Percentiles rank a stretch among this genome's conserved stretches.
Evolutionary conservation across 1,284 basidiomycete genomes (phyloP).

Genomic region (Exobasidium rhododendri): DNA sequence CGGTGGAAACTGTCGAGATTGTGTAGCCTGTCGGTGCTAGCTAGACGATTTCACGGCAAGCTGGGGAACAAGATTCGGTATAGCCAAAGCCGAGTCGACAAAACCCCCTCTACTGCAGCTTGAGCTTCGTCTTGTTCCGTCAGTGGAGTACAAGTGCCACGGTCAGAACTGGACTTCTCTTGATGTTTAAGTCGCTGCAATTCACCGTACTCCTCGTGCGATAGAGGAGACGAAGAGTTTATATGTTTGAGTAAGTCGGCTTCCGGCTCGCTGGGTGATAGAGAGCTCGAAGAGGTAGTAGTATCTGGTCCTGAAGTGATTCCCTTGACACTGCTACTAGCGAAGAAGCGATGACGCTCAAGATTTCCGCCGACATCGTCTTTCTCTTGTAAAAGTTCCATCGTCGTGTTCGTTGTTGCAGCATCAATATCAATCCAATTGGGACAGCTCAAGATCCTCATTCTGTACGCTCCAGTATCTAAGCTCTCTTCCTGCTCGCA

Average conservation of each 20-base stretch:
- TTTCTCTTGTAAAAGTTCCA: neutral
- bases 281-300: neutral
- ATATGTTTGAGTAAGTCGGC: neutral
- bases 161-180: neutral
- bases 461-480: neutral
- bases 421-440: neutral
- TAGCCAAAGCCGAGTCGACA: neutral
- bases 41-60: no score
- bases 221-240: neutral
- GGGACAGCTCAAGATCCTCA: neutral
- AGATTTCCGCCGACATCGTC: neutral
- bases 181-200: neutral
- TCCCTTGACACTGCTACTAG: neutral
- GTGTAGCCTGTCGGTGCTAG: no score
- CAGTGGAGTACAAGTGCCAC: no score
- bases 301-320: neutral
- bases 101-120: neutral
- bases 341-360: neutral
- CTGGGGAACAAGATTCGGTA: neutral
- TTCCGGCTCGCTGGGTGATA: neutral
- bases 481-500: no score
- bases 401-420: neutral
- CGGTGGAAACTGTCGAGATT: no score
- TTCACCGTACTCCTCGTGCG: no score
- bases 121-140: neutral